Evolutionary conservation across 352 stramenopile species (phyloP).

Genomic region (Globisporangium uncinulatum): DNA sequence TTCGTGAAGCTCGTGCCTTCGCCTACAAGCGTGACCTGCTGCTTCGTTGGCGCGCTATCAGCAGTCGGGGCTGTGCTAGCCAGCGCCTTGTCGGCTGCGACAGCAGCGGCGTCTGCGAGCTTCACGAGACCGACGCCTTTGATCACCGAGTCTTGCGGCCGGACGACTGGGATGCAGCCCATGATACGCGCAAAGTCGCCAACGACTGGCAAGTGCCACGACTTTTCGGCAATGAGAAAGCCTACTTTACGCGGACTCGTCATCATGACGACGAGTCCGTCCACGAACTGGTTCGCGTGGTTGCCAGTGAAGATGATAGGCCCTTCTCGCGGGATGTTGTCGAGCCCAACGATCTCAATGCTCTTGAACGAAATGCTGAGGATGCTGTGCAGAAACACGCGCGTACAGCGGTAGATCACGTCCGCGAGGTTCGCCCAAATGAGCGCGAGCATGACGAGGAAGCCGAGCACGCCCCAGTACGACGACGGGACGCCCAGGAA

Average conservation of each 20-base stretch:
- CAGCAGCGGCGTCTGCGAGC: slow-evolving; percentile 26
- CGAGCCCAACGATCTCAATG: slow-evolving; percentile 93
- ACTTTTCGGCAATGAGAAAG: slow-evolving; percentile 98
- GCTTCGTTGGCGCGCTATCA: slow-evolving; percentile 16
- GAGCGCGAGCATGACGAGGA: slow-evolving; percentile 60
- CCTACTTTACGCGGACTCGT: slow-evolving; percentile 91
- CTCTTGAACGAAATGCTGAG: slow-evolving; percentile 98
- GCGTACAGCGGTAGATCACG: slow-evolving; percentile 71
- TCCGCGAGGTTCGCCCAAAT: slow-evolving; percentile 75
- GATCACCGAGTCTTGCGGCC: slow-evolving; percentile 91
- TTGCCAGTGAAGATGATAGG: slow-evolving; percentile 98
- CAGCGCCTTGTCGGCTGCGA: slow-evolving; percentile 16
- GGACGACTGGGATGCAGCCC: slow-evolving; percentile 95
- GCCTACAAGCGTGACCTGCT: slow-evolving; percentile 43
- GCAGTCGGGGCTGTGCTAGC: slow-evolving; percentile 8
- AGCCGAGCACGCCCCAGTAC: slow-evolving; percentile 58
- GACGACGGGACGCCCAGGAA: slow-evolving; percentile 66
- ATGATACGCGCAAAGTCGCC: slow-evolving; percentile 93
- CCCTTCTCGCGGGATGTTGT: slow-evolving; percentile 95
- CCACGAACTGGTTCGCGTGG: slow-evolving; percentile 99
- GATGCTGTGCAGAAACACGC: slow-evolving; percentile 97
- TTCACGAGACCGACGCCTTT: slow-evolving; percentile 66
- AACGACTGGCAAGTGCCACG: slow-evolving; percentile 91
- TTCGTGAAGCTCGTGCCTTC: slow-evolving; percentile 70
- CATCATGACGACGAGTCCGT: slow-evolving; percentile 95